Percentiles rank a stretch among this genome's conserved stretches.
Conservation (phyloP, 2,329 filamentous ascomycete genomes). For the Knoxdaviesia capensis region DNA sequence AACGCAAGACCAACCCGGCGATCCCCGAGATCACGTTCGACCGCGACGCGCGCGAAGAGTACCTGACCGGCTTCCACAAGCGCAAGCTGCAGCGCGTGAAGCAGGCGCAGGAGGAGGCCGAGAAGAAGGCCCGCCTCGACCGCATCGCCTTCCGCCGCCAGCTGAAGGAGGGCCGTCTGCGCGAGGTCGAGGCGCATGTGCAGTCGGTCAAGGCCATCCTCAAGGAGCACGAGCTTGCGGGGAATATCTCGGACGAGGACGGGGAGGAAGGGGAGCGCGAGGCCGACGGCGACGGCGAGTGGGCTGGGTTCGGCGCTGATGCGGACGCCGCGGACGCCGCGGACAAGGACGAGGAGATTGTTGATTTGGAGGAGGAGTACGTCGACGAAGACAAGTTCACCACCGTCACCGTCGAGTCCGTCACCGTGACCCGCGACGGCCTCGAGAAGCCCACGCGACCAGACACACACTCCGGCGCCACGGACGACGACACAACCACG, state of each 20-base stretch:
- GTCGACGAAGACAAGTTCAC: slow-evolving; percentile 93
- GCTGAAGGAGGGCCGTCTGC: slow-evolving; percentile 67
- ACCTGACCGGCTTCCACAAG: slow-evolving; percentile 91
- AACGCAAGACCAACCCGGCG: slow-evolving; percentile 36
- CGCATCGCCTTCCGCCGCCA: slow-evolving; percentile 47
- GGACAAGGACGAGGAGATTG: slow-evolving; percentile 21
- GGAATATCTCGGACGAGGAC: slow-evolving; percentile 16
- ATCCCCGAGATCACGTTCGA: slow-evolving; percentile 80
- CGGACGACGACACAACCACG: no score
- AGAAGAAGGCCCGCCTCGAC: slow-evolving; percentile 58
- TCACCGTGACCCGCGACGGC: slow-evolving; percentile 59
- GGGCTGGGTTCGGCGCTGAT: slow-evolving; percentile 43
- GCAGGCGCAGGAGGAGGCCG: slow-evolving; percentile 63
- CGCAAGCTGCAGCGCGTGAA: slow-evolving; percentile 74
- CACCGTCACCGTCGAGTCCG: slow-evolving; percentile 80
- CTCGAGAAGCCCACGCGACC: slow-evolving; percentile 27
- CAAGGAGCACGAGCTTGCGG: slow-evolving; percentile 34
- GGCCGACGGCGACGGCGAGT: slow-evolving; percentile 27
- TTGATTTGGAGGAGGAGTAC: slow-evolving; percentile 82
- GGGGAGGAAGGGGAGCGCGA: slow-evolving; percentile 18
- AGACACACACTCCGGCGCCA: slow-evolving; percentile 9
- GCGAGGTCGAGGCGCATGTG: slow-evolving; percentile 67
- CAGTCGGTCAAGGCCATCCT: slow-evolving; percentile 54
- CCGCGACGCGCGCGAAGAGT: slow-evolving; percentile 58
- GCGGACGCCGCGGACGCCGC: slow-evolving; percentile 33